Base-by-base conservation (phyloP, 768 basidiomycete species). In the Botryobasidium botryosum region DNA sequence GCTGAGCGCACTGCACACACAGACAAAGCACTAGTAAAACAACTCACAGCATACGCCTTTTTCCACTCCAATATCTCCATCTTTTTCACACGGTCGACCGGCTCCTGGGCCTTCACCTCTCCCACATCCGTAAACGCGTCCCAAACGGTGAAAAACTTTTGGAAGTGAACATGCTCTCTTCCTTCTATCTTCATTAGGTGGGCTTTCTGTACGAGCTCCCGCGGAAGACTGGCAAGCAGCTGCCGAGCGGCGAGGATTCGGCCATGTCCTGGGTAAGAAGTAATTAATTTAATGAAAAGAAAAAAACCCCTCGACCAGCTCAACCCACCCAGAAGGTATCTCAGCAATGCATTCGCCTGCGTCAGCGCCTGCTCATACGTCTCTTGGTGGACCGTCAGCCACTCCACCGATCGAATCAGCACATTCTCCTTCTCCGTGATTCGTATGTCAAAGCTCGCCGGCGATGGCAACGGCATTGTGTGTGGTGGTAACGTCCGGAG, bases 391-490 rank as follows among this genome's bases (percentile, higher is more conserved):
- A 83, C 82, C 0, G 75, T 80, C 42, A 91, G 82, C 92, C 92
- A 99, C 55, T 97, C 91, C 40, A 96, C 78, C 0, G 85, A 83
- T 17, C 90, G 74, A 25, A 92, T 68, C 6, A 97, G 65, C 39
- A 82, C 58, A 49, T 62, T 55, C 55, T 87, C 81, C 0, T 61
- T 59, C 13, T 75, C 73, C 1, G 67, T 71, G 0, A 79, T 44
- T 18, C 26, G 7, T 21, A 27, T 21, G 33, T 37, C 17, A 20
- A 37, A 17, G 24, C 37, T 32, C 25, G 29, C 13, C n/a, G 23
- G 8, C 10, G 29, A 18, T 5, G 46, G 46, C 15, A 43, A 23
- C 40, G 21, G 23, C 5, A 18, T 26, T 24, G 40, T 26, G 27
- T 42, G 15, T 8, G 40, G 8, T 7, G 40, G 40, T 15, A 42